Percentiles rank a stretch among this genome's conserved stretches.
Evolutionary conservation across 2,329 filamentous ascomycete genomes (phyloP).

Genomic region (Alternaria arbusti): DNA sequence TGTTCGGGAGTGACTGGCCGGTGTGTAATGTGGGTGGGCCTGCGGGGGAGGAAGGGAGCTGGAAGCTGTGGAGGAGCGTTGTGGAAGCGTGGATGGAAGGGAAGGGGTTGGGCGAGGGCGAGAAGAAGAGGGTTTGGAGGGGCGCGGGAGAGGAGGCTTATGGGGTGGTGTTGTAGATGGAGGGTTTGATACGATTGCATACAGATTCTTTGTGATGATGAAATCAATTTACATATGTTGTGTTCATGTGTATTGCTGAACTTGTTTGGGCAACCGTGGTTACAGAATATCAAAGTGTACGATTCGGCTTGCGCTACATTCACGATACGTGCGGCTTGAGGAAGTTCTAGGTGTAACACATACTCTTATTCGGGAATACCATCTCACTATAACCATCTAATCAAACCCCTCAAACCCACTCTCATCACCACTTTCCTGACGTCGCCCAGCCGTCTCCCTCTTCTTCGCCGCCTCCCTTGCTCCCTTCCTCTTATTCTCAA

Average conservation of each 20-base stretch:
- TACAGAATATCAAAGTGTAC: too few relatives aligned
- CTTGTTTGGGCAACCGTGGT: too few relatives aligned
- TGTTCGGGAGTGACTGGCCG: slow-evolving; percentile 96
- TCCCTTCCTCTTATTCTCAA: slow-evolving; percentile 70
- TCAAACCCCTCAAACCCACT: slow-evolving; percentile 51
- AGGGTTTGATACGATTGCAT: too few relatives aligned
- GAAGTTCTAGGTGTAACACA: too few relatives aligned
- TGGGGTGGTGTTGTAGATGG: too few relatives aligned
- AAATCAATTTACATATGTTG: neutral
- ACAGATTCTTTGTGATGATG: neutral
- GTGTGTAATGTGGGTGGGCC: slow-evolving; percentile 77
- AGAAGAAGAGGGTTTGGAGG: slow-evolving; percentile 73
- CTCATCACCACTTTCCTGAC: neutral
- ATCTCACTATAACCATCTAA: neutral
- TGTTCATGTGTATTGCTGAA: too few relatives aligned
- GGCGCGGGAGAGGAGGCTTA: slow-evolving; percentile 77
- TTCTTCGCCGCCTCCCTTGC: slow-evolving; percentile 49
- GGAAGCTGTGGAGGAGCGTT: slow-evolving; percentile 76
- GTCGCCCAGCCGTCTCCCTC: slow-evolving; percentile 18
- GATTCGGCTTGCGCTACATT: too few relatives aligned
- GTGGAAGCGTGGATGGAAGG: slow-evolving; percentile 68
- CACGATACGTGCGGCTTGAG: too few relatives aligned
- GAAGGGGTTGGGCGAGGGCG: slow-evolving; percentile 61
- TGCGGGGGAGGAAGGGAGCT: slow-evolving; percentile 62
- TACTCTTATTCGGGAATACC: too few relatives aligned